Conservation (phyloP, 768 basidiomycete genomes). For the Mycena venus region DNA sequence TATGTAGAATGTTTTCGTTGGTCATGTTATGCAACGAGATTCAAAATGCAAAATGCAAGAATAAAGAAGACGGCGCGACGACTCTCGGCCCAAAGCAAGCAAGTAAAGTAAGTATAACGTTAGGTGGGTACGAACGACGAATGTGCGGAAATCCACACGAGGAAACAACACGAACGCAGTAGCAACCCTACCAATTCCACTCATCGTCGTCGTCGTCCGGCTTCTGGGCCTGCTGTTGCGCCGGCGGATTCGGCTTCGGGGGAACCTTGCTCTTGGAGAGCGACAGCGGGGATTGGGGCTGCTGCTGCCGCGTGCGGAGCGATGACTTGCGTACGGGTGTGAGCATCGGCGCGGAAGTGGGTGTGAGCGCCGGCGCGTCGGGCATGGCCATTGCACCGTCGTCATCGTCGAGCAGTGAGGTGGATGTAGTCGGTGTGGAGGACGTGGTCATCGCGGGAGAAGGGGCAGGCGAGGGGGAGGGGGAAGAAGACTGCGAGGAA, state of each 20-base stretch:
- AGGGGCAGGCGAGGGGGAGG: conserved; percentile 39
- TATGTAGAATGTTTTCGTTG: background rate
- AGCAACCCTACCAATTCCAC: conserved; percentile 73
- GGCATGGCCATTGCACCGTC: conserved; percentile 25
- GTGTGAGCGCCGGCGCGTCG: conserved; percentile 47
- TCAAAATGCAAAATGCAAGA: background rate
- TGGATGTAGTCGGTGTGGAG: background rate
- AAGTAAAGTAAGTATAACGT: no score
- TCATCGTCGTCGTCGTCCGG: conserved; percentile 65
- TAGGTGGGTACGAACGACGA: no score
- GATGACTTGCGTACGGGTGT: conserved; percentile 40
- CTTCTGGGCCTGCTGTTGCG: conserved; percentile 25
- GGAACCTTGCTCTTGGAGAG: conserved; percentile 15
- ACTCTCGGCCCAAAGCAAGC: no score
- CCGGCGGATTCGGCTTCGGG: background rate
- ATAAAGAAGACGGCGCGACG: no score
- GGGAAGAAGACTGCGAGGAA: conserved; percentile 41
- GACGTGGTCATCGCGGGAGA: background rate
- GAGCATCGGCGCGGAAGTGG: conserved; percentile 47
- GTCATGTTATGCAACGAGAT: no score
- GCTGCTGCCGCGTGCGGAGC: conserved; percentile 22
- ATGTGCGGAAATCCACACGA: no score
- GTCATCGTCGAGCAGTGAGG: conserved; percentile 55
- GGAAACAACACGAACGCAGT: no score
- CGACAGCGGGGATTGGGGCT: conserved; percentile 37